These are phyloP conservation scores for Tylopilus plumbeoviolaceoides DNA, from an alignment of 768 basidiomycete genomes.

Conservation along the genomic window DNA sequence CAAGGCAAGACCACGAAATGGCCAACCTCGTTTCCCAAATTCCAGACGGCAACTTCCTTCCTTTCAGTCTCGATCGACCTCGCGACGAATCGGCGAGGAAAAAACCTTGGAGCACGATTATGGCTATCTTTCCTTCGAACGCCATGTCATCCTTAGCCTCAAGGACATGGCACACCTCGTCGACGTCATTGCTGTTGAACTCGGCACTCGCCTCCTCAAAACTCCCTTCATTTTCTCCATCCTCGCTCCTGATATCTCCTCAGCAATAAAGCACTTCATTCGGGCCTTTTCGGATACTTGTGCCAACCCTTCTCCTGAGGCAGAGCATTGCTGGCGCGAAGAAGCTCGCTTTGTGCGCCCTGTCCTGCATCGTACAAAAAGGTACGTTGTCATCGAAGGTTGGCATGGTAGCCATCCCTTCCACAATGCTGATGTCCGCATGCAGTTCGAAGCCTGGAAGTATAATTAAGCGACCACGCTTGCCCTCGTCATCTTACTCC, in stretches of 20 bases:
- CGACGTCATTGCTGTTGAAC: constrained; percentile 64
- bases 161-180: constrained; percentile 70
- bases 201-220: constrained; percentile 69
- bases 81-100: constrained; percentile 37
- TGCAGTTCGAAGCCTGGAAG: no score
- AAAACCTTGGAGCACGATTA: constrained; percentile 48
- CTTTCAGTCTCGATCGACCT: constrained; percentile 48
- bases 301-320: constrained; percentile 26
- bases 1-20: constrained; percentile 32
- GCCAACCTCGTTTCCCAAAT: constrained; percentile 36
- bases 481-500: no score
- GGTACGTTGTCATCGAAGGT: no score
- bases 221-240: constrained; percentile 91
- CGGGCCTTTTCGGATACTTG: constrained; percentile 76
- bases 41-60: constrained; percentile 51
- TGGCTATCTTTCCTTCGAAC: constrained; percentile 69
- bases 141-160: constrained; percentile 73
- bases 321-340: no score
- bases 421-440: no score
- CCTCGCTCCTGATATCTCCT: constrained; percentile 79
- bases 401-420: no score
- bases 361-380: no score
- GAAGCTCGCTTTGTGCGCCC: no score
- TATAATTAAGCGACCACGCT: no score
- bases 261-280: constrained; percentile 74